These are phyloP conservation scores for Silene noctiflora DNA, from an alignment of 179 eudicot genomes.

Conservation along the genomic window DNA sequence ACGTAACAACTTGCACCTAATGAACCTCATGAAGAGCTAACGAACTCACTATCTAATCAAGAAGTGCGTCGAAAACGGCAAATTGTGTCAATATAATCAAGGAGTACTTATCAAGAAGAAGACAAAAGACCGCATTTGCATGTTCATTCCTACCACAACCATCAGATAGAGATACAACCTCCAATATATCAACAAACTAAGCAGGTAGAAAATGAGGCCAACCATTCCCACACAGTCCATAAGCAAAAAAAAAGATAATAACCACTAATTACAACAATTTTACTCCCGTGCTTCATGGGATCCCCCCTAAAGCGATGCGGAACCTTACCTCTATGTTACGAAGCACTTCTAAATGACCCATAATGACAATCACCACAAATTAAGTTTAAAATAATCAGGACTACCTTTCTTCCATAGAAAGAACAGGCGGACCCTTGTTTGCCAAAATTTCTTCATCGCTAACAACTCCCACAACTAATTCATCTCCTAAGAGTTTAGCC, in stretches of 20 bases:
- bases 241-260: background rate
- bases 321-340: too few relatives aligned
- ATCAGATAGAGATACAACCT: background rate
- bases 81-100: too few relatives aligned
- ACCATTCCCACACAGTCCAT: background rate
- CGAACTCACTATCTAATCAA: background rate
- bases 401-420: conserved; percentile 92
- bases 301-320: too few relatives aligned
- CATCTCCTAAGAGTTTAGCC: conserved; percentile 90
- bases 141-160: background rate
- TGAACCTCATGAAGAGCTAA: background rate
- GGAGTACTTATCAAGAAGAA: background rate
- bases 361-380: too few relatives aligned
- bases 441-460: conserved; percentile 90
- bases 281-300: background rate
- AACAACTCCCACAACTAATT: conserved; percentile 79
- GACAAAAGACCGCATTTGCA: background rate
- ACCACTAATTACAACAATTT: background rate
- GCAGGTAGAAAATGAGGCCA: too few relatives aligned
- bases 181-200: background rate
- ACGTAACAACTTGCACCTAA: background rate
- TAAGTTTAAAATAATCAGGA: background rate
- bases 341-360: too few relatives aligned
- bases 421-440: conserved; percentile 92
- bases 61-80: background rate